phyloP scores from a whole-genome alignment of 495 filamentous ascomycete species.

The Tuber indicum region DNA sequence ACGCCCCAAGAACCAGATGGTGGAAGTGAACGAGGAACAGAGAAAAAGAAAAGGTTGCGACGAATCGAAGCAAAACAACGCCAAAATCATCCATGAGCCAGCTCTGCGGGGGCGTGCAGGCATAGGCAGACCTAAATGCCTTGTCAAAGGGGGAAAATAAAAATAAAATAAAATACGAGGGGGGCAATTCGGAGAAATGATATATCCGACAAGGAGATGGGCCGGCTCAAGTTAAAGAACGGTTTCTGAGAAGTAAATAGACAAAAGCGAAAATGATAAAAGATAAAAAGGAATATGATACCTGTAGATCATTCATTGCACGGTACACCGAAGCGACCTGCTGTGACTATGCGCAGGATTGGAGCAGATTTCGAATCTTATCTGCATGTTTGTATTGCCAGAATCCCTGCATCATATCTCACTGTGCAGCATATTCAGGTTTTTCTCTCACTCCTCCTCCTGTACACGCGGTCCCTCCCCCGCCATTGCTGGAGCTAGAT shows the following conservation, averaged over 20 bases:
- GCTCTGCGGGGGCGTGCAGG: neutral
- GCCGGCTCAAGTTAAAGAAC: neutral
- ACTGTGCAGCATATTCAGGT: neutral
- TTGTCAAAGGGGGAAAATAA: neutral
- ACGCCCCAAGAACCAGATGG: neutral
- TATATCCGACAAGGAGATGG: neutral
- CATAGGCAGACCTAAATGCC: neutral
- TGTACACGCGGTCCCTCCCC: neutral
- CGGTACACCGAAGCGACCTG: neutral
- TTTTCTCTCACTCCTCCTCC: neutral
- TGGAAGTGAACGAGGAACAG: neutral
- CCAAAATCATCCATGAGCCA: neutral
- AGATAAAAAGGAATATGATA: neutral
- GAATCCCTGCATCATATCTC: neutral
- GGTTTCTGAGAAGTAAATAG: neutral
- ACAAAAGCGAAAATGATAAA: neutral
- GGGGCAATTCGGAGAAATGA: neutral
- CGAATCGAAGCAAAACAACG: neutral
- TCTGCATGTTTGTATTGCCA: neutral
- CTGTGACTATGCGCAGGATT: neutral
- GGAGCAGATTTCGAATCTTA: slow-evolving; percentile 4
- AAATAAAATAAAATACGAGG: neutral
- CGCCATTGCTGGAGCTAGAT: neutral
- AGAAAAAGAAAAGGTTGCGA: neutral
- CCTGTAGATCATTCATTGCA: neutral